Conservation (phyloP, 495 filamentous ascomycete genomes). For the Evansstolkia leycettana region DNA sequence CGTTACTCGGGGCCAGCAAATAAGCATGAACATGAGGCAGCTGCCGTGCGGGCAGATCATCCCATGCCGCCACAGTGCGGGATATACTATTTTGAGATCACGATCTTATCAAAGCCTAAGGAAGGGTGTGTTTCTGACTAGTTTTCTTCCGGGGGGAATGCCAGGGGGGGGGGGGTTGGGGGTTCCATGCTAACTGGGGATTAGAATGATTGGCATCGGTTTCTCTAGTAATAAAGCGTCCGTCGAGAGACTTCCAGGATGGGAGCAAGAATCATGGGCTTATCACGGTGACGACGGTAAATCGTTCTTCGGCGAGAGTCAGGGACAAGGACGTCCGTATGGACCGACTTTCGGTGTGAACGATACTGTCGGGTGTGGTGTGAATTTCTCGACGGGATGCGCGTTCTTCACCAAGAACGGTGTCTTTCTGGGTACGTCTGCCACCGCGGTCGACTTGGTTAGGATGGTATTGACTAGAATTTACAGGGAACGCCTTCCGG, state of each 20-base stretch:
- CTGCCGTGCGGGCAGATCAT: slow-evolving; percentile 72
- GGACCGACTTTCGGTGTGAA: slow-evolving; percentile 56
- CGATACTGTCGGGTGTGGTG: slow-evolving; percentile 86
- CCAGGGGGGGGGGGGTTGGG: no score
- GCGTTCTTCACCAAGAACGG: slow-evolving; percentile 97
- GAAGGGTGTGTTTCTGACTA: slow-evolving; percentile 64
- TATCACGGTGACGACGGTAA: slow-evolving; percentile 97
- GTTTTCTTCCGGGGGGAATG: no score
- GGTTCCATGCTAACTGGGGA: slow-evolving; percentile 13
- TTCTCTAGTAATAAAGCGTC: slow-evolving; percentile 67
- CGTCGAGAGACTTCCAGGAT: slow-evolving; percentile 77
- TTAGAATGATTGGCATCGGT: slow-evolving; percentile 75
- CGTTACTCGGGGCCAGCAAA: slow-evolving; percentile 54
- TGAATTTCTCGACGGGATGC: slow-evolving; percentile 81
- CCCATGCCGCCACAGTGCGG: slow-evolving; percentile 87
- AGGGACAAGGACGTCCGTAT: slow-evolving; percentile 63
- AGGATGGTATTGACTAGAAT: background rate
- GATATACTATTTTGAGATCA: slow-evolving; percentile 94
- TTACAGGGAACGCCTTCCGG: slow-evolving; percentile 66
- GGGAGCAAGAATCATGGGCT: slow-evolving; percentile 93
- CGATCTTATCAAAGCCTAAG: slow-evolving; percentile 70
- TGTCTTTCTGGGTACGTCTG: slow-evolving; percentile 50
- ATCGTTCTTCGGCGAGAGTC: slow-evolving; percentile 55
- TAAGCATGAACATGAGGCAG: slow-evolving; percentile 69
- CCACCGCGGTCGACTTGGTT: no score